Base-by-base conservation (phyloP, 768 basidiomycete species). In the Termitomyces sp. region DNA sequence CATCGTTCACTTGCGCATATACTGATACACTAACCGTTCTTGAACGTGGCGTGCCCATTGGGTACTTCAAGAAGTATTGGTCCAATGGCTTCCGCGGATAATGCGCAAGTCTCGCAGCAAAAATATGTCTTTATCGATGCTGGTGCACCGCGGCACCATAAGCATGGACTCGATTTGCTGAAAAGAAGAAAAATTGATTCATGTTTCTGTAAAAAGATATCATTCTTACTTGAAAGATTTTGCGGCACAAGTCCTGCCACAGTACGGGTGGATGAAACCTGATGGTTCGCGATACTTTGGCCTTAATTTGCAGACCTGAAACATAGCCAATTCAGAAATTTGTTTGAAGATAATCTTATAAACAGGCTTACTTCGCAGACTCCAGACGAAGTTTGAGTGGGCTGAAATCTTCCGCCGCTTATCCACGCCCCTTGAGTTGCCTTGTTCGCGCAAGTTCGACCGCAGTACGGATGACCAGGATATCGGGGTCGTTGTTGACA, bases 11-110 rank as follows among this genome's bases (percentile, higher is more conserved):
- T 21, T n/a, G 28, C 35, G 17, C 21, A 17, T n/a, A 54, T 34
- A 34, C 5, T 28, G 52, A 51, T 22, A 45, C 19, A 67, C 78
- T 26, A 60, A 87, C 85, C 85, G 54, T 78, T 85, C 65, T 75
- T 80, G 70, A 87, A 88, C 0, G 83, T 86, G 22, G 74, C 74
- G 64, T 88, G 84, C 10, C 73, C 76, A 24, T 66, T 67, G 26
- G 81, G 84, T 15, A 87, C 79, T 57, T 87, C 85, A 3, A 88
- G 64, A 45, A 88, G 63, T 60, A 74, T 72, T 2, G 84, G 83
- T 0, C 79, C 83, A 55, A 67, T 77, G 62, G 73, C 75, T 60
- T 79, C 80, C 2, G 76, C 83, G 58, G 79, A 75, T 22, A 80
- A 77, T 47, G 71, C 70, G 62, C 86, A 88, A 2, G 72, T 65